Evolutionary conservation across 2,329 filamentous ascomycete species (phyloP).

Genomic region (Ustulina deusta): DNA sequence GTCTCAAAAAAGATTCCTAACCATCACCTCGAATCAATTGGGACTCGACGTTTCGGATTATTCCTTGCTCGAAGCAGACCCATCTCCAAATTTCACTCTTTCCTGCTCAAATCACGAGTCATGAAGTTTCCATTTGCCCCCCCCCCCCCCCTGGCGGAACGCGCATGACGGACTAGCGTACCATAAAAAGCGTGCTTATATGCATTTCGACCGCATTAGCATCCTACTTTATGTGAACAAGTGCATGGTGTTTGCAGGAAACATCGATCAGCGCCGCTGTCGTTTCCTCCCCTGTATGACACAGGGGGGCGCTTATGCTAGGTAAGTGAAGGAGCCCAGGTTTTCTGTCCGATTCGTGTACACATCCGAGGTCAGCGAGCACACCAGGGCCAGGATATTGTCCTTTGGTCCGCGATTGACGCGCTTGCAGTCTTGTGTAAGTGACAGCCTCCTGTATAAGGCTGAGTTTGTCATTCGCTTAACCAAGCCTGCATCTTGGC

Average conservation of each 20-base stretch:
- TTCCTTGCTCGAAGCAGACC: neutral
- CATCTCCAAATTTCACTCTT: neutral
- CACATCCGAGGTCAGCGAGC: conserved; percentile 6
- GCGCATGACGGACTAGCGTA: conserved; percentile 14
- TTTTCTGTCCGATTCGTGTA: neutral
- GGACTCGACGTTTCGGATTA: neutral
- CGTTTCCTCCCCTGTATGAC: neutral
- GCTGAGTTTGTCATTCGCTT: conserved; percentile 22
- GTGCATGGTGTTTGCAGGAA: neutral
- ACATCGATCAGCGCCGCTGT: neutral
- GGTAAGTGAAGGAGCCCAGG: neutral
- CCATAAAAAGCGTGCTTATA: conserved; percentile 11
- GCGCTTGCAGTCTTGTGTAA: neutral
- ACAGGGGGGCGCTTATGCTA: neutral
- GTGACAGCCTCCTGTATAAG: conserved; percentile 25
- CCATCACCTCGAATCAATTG: neutral
- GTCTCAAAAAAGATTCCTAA: neutral
- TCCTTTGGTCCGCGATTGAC: conserved; percentile 13
- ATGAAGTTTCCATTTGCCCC: too few relatives aligned
- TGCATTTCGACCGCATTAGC: conserved; percentile 17
- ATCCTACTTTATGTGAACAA: conserved; percentile 1
- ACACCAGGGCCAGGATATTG: conserved; percentile 1
- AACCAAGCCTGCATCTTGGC: conserved; percentile 13
- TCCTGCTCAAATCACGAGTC: conserved; percentile 4
- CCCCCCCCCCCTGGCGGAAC: conserved; percentile 6